These are phyloP conservation scores for Fusarium sacchari DNA, from an alignment of 2,329 filamentous ascomycete species.

Conservation along the genomic window DNA sequence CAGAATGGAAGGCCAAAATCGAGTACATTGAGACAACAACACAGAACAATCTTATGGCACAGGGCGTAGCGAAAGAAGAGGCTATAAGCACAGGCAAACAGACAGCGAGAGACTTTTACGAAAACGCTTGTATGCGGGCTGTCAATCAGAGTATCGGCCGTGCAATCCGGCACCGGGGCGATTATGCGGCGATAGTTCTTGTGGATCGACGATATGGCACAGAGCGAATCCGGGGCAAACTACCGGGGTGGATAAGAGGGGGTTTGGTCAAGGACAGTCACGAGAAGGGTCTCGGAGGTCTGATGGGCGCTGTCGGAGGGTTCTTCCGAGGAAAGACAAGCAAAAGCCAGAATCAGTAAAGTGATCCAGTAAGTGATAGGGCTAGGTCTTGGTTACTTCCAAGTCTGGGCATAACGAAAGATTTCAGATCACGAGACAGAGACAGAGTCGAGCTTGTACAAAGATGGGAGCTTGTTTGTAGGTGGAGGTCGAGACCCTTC, in stretches of 20 bases:
- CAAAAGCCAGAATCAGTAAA: conserved; percentile 6
- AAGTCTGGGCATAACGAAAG: neutral
- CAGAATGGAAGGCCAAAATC: conserved; percentile 93
- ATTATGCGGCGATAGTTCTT: conserved; percentile 92
- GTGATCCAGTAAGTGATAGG: neutral
- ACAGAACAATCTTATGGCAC: conserved; percentile 48
- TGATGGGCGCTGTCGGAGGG: conserved; percentile 66
- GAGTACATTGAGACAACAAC: conserved; percentile 80
- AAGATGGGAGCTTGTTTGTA: conserved; percentile 23
- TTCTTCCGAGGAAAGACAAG: conserved; percentile 67
- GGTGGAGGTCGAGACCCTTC: conserved; percentile 32
- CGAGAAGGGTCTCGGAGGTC: conserved; percentile 61
- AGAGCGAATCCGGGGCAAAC: conserved; percentile 76
- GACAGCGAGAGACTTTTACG: conserved; percentile 82
- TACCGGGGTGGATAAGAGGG: conserved; percentile 88
- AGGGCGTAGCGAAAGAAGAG: conserved; percentile 38
- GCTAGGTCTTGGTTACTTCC: neutral
- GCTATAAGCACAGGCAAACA: conserved; percentile 56
- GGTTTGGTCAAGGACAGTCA: conserved; percentile 67
- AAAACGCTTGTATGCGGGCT: conserved; percentile 95
- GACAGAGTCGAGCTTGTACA: conserved; percentile 15
- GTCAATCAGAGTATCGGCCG: conserved; percentile 97
- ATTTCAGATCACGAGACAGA: conserved; percentile 8
- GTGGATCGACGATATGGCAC: conserved; percentile 83
- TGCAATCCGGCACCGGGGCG: conserved; percentile 85